A percentile compares a stretch with the other conserved stretches of the same genome.
Conservation (phyloP, 306 rosid species). For the Pyrus bretschneideri region DNA sequence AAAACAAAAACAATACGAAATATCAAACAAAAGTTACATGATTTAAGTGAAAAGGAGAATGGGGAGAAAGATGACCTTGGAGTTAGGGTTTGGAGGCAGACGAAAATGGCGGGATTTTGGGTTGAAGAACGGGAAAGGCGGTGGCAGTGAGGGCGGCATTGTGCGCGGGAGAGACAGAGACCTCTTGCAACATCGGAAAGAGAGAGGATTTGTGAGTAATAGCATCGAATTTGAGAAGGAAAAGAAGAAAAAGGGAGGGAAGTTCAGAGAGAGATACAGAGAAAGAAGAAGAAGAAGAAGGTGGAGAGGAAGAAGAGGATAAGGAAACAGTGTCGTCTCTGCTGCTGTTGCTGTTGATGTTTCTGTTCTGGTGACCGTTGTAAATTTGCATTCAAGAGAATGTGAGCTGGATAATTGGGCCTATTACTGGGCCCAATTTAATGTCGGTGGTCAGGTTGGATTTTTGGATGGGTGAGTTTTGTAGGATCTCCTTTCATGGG, state of each 20-base stretch:
- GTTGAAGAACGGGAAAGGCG: conserved; percentile 1
- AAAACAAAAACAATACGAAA: background rate
- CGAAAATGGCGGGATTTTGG: conserved; percentile 13
- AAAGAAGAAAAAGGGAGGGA: background rate
- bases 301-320: background rate
- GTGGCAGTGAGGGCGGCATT: background rate
- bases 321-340: background rate
- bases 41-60: background rate
- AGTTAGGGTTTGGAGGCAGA: background rate
- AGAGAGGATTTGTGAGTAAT: background rate
- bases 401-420: background rate
- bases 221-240: background rate
- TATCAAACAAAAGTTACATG: background rate
- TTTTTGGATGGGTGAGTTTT: background rate
- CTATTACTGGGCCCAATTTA: background rate
- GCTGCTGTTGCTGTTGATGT: background rate
- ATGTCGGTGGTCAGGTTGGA: background rate
- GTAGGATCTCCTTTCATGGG: too few relatives aligned
- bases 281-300: background rate
- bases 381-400: too few relatives aligned
- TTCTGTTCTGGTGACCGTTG: background rate
- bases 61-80: background rate
- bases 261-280: background rate
- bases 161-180: background rate
- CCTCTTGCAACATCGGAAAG: background rate